These are phyloP conservation scores for Sporobolomyces roseus DNA, from an alignment of 768 basidiomycete species.

Conservation along the genomic window DNA sequence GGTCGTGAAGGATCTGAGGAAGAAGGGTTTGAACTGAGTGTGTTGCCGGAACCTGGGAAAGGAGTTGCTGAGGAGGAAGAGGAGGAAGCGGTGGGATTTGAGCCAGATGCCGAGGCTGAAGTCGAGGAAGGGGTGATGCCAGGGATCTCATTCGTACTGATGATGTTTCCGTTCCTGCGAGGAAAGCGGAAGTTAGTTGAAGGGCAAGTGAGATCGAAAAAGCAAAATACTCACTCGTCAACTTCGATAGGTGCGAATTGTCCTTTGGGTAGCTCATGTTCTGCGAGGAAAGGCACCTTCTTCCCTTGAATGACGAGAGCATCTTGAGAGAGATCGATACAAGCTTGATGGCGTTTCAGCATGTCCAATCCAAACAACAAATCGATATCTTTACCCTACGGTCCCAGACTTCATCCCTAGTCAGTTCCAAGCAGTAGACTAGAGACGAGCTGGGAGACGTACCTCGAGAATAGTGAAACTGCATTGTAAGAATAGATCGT, in stretches of 20 bases:
- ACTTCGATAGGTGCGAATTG: slow-evolving; percentile 53
- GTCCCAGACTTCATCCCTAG: not conserved
- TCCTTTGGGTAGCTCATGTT: slow-evolving; percentile 82
- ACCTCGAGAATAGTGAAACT: slow-evolving; percentile 95
- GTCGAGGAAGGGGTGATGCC: slow-evolving; percentile 16
- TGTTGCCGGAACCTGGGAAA: slow-evolving; percentile 42
- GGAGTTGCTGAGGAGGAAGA: not conserved
- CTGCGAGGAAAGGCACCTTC: slow-evolving; percentile 81
- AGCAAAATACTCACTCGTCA: slow-evolving; percentile 42
- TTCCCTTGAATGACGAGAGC: slow-evolving; percentile 87
- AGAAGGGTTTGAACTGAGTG: slow-evolving; percentile 12
- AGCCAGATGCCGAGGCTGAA: not conserved
- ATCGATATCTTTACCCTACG: slow-evolving; percentile 81
- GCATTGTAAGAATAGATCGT: slow-evolving; percentile 77
- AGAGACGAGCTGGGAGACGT: slow-evolving; percentile 27
- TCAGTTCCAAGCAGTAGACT: not conserved
- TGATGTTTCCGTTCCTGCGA: slow-evolving; percentile 41
- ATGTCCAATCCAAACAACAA: slow-evolving; percentile 98
- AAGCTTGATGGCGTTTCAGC: slow-evolving; percentile 95
- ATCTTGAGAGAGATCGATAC: slow-evolving; percentile 85
- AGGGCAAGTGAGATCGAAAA: not conserved
- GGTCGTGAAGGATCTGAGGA: not conserved
- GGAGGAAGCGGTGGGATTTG: slow-evolving; percentile 2
- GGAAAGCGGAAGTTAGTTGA: too few species aligned
- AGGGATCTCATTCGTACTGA: slow-evolving; percentile 4